Evolutionary conservation across 1,284 basidiomycete species (phyloP).

Genomic region (Apiotrichum gracile): DNA sequence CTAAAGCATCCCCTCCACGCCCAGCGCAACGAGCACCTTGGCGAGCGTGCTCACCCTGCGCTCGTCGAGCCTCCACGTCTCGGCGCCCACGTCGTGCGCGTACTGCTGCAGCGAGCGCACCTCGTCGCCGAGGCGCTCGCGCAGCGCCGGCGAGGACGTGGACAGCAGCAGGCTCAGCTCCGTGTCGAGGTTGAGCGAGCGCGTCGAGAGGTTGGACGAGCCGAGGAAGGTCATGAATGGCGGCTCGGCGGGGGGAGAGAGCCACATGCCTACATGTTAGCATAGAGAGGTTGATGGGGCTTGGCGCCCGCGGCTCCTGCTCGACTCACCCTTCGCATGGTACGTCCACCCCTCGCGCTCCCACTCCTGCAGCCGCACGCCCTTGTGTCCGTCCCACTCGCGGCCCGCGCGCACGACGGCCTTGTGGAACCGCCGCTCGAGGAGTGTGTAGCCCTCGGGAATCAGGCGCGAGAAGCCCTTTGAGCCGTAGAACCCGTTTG

Average conservation of each 20-base stretch:
- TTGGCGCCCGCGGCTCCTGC: too few relatives aligned
- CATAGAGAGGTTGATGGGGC: too few relatives aligned
- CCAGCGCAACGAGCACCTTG: conserved; percentile 55
- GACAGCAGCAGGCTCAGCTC: conserved; percentile 85
- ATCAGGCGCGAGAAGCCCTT: conserved; percentile 83
- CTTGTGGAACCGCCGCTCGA: conserved; percentile 77
- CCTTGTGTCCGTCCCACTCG: conserved; percentile 50
- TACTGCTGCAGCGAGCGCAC: conserved; percentile 47
- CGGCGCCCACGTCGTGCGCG: conserved; percentile 48
- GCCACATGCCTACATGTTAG: conserved; percentile 67
- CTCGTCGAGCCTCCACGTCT: conserved; percentile 50
- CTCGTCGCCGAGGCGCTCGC: conserved; percentile 49
- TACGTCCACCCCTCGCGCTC: conserved; percentile 91
- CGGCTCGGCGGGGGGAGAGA: conserved; percentile 49
- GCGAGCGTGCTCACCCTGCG: conserved; percentile 67
- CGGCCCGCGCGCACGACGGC: conserved; percentile 56
- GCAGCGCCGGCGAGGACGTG: conserved; percentile 54
- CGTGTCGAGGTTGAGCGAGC: conserved; percentile 84
- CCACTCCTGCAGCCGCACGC: conserved; percentile 80
- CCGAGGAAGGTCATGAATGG: conserved; percentile 83
- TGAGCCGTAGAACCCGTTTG: conserved; percentile 92
- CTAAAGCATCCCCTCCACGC: conserved; percentile 47
- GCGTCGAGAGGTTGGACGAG: conserved; percentile 90
- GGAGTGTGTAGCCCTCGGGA: conserved; percentile 87
- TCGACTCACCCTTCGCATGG: conserved; percentile 82